Conservation (phyloP, 805 yeast species). For the Cyberlindnera nakhonratchasimensis region DNA sequence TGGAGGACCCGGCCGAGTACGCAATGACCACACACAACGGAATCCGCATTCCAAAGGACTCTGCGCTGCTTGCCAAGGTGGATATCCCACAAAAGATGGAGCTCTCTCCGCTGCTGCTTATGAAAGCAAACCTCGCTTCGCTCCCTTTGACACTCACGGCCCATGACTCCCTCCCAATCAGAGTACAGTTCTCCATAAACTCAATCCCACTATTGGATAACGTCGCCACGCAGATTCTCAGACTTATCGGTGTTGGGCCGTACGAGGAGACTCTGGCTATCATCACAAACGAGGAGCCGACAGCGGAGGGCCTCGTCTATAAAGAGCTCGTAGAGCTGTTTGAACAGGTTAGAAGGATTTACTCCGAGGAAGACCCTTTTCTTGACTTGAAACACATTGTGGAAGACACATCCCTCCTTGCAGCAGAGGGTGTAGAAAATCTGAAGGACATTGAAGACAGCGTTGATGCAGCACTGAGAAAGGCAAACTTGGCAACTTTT, state of each 20-base stretch:
- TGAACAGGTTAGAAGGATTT: conserved; percentile 70
- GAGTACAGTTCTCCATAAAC: conserved; percentile 62
- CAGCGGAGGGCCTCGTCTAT: conserved; percentile 61
- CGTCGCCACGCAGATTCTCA: conserved; percentile 72
- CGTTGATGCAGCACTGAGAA: conserved; percentile 52
- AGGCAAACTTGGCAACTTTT: conserved; percentile 85
- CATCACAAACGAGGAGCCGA: conserved; percentile 61
- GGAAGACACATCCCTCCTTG: conserved; percentile 40
- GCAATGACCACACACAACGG: conserved; percentile 15
- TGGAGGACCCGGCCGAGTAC: background rate
- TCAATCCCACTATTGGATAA: conserved; percentile 78
- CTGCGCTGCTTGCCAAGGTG: conserved; percentile 18
- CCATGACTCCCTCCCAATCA: conserved; percentile 44
- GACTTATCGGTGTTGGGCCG: conserved; percentile 69
- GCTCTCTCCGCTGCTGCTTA: conserved; percentile 21
- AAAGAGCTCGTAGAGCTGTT: conserved; percentile 70
- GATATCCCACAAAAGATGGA: conserved; percentile 11
- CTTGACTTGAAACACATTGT: conserved; percentile 66
- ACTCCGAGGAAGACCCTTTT: conserved; percentile 67
- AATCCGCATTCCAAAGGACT: conserved; percentile 23
- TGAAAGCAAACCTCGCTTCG: conserved; percentile 53
- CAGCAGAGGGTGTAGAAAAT: conserved; percentile 9
- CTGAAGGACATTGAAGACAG: conserved; percentile 22
- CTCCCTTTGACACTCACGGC: conserved; percentile 57
- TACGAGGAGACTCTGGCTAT: conserved; percentile 71